Conservation (phyloP, 768 basidiomycete genomes). For the Dioszegia crocea region DNA sequence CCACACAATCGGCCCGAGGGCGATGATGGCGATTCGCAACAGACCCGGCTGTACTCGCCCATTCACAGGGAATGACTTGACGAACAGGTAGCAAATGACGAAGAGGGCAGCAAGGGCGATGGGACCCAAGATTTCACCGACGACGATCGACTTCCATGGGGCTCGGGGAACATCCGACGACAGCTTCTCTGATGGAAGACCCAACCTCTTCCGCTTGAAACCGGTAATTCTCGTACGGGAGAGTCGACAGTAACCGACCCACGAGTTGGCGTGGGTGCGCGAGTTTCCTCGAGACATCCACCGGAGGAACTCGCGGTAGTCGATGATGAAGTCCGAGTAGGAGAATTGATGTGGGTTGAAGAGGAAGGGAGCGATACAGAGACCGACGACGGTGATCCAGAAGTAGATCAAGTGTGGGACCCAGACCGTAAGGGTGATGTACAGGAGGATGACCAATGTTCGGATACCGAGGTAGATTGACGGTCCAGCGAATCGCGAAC, state of each 20-base stretch:
- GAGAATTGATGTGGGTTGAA: slow-evolving; percentile 99
- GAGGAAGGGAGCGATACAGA: slow-evolving; percentile 92
- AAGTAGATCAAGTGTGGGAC: slow-evolving; percentile 92
- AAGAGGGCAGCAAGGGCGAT: slow-evolving; percentile 79
- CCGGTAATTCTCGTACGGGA: slow-evolving; percentile 98
- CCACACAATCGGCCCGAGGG: slow-evolving; percentile 91
- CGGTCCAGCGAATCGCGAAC: slow-evolving; percentile 94
- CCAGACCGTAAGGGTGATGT: slow-evolving; percentile 88
- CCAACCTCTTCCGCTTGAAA: slow-evolving; percentile 98
- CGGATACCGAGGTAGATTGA: slow-evolving; percentile 97
- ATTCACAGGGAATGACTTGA: slow-evolving; percentile 50
- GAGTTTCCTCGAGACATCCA: slow-evolving; percentile 99
- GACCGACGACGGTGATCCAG: slow-evolving; percentile 88
- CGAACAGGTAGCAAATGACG: slow-evolving; percentile 74
- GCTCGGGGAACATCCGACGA: slow-evolving; percentile 93
- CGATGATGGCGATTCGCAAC: slow-evolving; percentile 86
- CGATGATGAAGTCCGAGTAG: slow-evolving; percentile 92
- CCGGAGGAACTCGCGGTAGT: slow-evolving; percentile 91
- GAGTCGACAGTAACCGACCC: slow-evolving; percentile 98
- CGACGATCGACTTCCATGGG: slow-evolving; percentile 80
- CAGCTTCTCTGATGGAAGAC: slow-evolving; percentile 94
- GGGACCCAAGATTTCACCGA: slow-evolving; percentile 83
- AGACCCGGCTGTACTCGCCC: slow-evolving; percentile 72
- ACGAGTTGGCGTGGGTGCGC: slow-evolving; percentile 91
- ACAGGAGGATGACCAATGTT: slow-evolving; percentile 84